Evolutionary conservation across 192 early-diverging fungal genomes (phyloP).

Genomic region (Powellomyces hirtus): DNA sequence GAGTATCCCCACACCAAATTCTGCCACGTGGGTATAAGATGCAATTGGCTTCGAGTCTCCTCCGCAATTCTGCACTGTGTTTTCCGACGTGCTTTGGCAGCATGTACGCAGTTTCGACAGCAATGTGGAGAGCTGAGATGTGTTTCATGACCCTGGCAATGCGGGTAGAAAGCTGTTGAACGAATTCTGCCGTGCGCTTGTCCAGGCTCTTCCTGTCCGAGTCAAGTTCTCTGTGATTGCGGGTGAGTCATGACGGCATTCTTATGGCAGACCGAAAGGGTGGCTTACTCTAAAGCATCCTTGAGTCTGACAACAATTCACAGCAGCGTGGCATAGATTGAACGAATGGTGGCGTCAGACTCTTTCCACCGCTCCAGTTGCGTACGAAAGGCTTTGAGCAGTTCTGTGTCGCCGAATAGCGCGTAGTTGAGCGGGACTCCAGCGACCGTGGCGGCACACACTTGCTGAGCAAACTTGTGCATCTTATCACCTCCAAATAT

Average conservation of each 20-base stretch:
- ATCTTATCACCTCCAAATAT: constrained; percentile 30
- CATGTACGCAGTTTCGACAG: not conserved
- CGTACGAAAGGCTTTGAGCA: not conserved
- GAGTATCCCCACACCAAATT: not conserved
- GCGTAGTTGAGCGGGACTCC: constrained; percentile 19
- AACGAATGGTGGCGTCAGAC: too few species aligned
- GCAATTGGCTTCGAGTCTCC: not conserved
- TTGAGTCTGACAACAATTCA: too few species aligned
- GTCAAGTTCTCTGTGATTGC: too few species aligned
- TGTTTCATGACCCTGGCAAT: not conserved
- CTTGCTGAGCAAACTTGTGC: constrained; percentile 33
- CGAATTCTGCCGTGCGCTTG: too few species aligned
- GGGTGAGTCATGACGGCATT: too few species aligned
- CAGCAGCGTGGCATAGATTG: too few species aligned
- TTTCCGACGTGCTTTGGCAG: constrained; percentile 4
- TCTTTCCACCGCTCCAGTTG: too few species aligned
- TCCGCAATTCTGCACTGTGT: not conserved
- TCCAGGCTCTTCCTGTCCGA: too few species aligned
- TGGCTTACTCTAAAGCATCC: too few species aligned
- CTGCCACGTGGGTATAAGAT: not conserved
- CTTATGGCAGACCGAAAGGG: too few species aligned
- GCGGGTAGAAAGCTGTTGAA: not conserved
- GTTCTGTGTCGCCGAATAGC: constrained; percentile 21
- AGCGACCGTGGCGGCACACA: constrained; percentile 14
- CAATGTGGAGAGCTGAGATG: not conserved